Base-by-base conservation (phyloP, 2,329 filamentous ascomycete species). In the Neophaeococcomyces aloes region DNA sequence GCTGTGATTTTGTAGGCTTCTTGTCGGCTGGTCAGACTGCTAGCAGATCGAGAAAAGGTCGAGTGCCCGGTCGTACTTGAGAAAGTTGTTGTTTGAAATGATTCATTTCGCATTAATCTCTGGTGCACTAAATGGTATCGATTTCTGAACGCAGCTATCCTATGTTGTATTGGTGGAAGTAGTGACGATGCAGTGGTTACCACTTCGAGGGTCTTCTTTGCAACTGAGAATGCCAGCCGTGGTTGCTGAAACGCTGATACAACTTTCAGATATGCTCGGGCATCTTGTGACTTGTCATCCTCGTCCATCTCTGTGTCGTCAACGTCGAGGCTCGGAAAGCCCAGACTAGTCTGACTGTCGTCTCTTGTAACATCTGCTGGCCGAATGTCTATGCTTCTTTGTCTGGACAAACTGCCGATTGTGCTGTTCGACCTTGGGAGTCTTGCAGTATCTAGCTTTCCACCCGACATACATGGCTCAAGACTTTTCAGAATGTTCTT, bases 71-170 rank as follows among this genome's bases (percentile, higher is more conserved):
- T 72, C 11, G 74, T 72, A 2, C 74, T 72, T 6, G 81, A 76
- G 44, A 94, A 79, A 15, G 82, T 73, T 1, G 87, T 86, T 15
- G 79, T 79, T 61, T 95, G 88, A 56, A 98, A 98, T 15, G 85
- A 81, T 62, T 95, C 87, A 59, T 95, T 95, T 38, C 91, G 81
- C 31, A 96, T 75, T 14, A 96, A 75, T 14, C 91, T 81, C 61
- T 96, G 89, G 60, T 95, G 84, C 39, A 96, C 82, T 43, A 96
- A 75, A 56, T 94, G 83, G 61, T 93, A 96, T 50, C 88, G 77
- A 60, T 95, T 88, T 52, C 87, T 78, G 65, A 95, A 95, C 34
- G 91, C 69, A 2, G 78, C 71, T 1, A 86, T 94, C 62, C 94
- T 94, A 57, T 88, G 83, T 4, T 79, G 76, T 13, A 86, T 79